Conservation (phyloP, 768 basidiomycete species). For the Tubosaeta sp. region DNA sequence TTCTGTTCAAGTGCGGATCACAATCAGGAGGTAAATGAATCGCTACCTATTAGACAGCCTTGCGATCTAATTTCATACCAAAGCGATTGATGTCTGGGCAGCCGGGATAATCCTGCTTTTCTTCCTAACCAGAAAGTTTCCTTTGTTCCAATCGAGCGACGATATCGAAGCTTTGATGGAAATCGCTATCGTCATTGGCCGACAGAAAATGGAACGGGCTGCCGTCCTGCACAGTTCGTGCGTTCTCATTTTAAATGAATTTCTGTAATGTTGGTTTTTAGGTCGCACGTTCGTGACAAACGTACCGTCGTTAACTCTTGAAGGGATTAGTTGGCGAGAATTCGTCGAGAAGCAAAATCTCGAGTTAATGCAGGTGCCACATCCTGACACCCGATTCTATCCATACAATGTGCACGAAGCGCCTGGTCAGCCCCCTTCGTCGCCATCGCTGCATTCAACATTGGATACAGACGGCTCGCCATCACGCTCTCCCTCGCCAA, state of each 20-base stretch:
- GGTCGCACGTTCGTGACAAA: constrained; percentile 92
- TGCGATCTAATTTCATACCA: constrained; percentile 6
- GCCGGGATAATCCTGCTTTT: constrained; percentile 90
- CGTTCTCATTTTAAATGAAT: not conserved
- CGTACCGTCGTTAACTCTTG: constrained; percentile 66
- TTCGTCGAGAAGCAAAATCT: constrained; percentile 82
- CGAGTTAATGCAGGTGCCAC: constrained; percentile 48
- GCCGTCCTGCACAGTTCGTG: constrained; percentile 85
- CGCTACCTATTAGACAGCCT: not conserved
- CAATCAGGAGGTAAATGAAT: constrained; percentile 80
- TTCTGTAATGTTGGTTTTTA: constrained; percentile 29
- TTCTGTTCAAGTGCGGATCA: constrained; percentile 88
- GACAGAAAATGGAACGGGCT: constrained; percentile 73
- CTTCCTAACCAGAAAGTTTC: constrained; percentile 90
- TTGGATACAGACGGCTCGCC: constrained; percentile 14
- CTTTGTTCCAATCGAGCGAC: constrained; percentile 89
- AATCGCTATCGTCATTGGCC: constrained; percentile 83
- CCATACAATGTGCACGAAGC: constrained; percentile 41
- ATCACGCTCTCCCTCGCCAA: constrained; percentile 22
- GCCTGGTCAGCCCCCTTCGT: constrained; percentile 25
- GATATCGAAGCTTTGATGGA: constrained; percentile 97
- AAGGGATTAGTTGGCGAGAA: constrained; percentile 65
- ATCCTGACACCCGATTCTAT: constrained; percentile 49
- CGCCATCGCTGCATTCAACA: constrained; percentile 29
- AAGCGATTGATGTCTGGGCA: constrained; percentile 97